Evolutionary conservation across 2,329 filamentous ascomycete species (phyloP).

Genomic region (Aspergillus pseudoglaucus): DNA sequence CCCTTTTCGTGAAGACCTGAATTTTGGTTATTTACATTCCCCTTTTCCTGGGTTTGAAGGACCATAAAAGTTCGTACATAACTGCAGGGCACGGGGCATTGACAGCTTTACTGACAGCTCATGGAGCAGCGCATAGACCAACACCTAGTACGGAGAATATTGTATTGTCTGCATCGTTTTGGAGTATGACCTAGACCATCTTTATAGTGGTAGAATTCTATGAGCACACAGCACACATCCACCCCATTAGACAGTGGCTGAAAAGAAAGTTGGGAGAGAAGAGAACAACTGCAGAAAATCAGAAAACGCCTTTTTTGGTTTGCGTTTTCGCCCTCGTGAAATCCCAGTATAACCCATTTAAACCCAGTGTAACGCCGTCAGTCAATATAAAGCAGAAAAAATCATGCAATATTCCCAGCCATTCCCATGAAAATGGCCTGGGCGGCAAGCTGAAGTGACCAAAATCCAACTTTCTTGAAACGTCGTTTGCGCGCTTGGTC

Average conservation of each 20-base stretch:
- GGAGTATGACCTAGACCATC: not conserved
- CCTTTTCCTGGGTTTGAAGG: too few relatives aligned
- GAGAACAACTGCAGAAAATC: too few relatives aligned
- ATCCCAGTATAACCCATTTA: not conserved
- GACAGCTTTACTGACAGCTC: not conserved
- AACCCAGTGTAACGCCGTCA: not conserved
- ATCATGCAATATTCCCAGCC: slow-evolving; percentile 66
- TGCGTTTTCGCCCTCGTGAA: not conserved
- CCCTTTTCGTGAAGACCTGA: too few relatives aligned
- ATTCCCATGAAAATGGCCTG: slow-evolving; percentile 94
- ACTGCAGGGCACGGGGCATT: too few relatives aligned
- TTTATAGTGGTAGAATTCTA: too few relatives aligned
- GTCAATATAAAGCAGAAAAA: slow-evolving; percentile 15
- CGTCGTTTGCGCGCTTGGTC: slow-evolving; percentile 77
- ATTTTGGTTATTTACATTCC: too few relatives aligned
- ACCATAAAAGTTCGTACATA: too few relatives aligned
- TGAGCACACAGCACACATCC: too few relatives aligned
- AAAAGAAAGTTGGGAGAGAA: too few relatives aligned
- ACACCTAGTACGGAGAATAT: too few relatives aligned
- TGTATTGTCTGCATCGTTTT: not conserved
- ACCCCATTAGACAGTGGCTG: too few relatives aligned
- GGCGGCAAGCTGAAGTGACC: slow-evolving; percentile 86
- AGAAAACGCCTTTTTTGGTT: not conserved
- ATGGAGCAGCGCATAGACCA: too few relatives aligned
- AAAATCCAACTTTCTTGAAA: slow-evolving; percentile 93